Conservation (phyloP, 2,329 filamentous ascomycete genomes). For the Hysterium pulicare region DNA sequence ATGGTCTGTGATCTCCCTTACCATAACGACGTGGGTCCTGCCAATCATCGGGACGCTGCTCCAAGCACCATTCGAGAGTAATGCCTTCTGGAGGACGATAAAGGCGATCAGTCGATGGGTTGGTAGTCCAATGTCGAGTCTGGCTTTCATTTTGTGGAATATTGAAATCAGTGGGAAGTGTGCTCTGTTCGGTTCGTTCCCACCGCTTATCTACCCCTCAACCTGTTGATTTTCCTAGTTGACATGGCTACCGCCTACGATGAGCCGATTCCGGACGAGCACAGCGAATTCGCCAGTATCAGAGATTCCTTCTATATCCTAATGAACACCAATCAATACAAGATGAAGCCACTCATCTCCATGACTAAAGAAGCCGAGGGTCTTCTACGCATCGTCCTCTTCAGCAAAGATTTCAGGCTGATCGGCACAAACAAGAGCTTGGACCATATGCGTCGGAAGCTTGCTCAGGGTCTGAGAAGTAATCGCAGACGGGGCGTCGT, state of each 20-base stretch:
- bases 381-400: constrained; percentile 39
- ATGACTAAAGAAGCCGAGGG: constrained; percentile 36
- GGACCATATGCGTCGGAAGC: constrained; percentile 29
- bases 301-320: constrained; percentile 46
- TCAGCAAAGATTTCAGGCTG: constrained; percentile 37
- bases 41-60: constrained; percentile 38
- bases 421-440: constrained; percentile 25
- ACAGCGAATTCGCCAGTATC: constrained; percentile 36
- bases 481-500: constrained; percentile 41
- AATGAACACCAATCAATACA: constrained; percentile 46
- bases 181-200: constrained; percentile 28
- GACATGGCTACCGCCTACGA: constrained; percentile 37
- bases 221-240: constrained; percentile 21
- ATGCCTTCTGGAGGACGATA: constrained; percentile 33
- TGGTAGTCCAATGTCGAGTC: constrained; percentile 35
- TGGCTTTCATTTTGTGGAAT: constrained; percentile 40
- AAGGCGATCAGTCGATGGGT: constrained; percentile 37
- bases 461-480: constrained; percentile 41
- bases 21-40: constrained; percentile 42
- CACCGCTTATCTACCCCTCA: too few relatives aligned
- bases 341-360: constrained; percentile 25
- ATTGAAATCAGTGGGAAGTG: constrained; percentile 40
- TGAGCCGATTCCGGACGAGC: constrained; percentile 17
- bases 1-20: constrained; percentile 28
- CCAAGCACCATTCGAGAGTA: constrained; percentile 43